A percentile compares a stretch with the other conserved stretches of the same genome.
Conservation (phyloP, 305 asterid species). For the Caryopteris hybrid region DNA sequence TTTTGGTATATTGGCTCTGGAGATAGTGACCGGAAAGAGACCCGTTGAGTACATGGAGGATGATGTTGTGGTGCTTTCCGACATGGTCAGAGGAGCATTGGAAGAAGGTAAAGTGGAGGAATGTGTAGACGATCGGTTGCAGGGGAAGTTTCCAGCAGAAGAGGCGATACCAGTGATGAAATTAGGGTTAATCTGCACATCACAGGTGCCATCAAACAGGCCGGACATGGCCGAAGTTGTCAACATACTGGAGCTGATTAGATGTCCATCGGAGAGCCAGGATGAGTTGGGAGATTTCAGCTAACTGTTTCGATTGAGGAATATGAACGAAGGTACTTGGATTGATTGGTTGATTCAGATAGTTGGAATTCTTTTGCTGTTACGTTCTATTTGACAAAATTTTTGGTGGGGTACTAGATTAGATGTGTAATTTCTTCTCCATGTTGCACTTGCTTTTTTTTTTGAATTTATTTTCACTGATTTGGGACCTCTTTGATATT, state of each 20-base stretch:
- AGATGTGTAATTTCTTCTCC: slow-evolving; percentile 33
- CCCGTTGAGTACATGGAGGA: slow-evolving; percentile 94
- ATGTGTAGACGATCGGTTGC: slow-evolving; percentile 55
- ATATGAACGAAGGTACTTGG: slow-evolving; percentile 46
- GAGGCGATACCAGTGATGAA: slow-evolving; percentile 77
- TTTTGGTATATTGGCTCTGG: slow-evolving; percentile 68
- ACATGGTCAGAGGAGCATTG: slow-evolving; percentile 75
- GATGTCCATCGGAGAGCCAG: slow-evolving; percentile 49
- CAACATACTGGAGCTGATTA: slow-evolving; percentile 64
- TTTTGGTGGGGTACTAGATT: slow-evolving; percentile 25
- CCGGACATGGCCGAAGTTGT: slow-evolving; percentile 86
- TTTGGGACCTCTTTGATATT: slow-evolving; percentile 15
- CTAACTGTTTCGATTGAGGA: slow-evolving; percentile 2
- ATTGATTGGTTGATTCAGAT: slow-evolving; percentile 25
- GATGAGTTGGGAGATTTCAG: slow-evolving; percentile 42
- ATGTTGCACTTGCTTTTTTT: slow-evolving; percentile 26
- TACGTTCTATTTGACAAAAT: slow-evolving; percentile 12
- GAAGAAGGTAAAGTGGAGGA: slow-evolving; percentile 73
- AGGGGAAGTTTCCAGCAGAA: slow-evolving; percentile 59
- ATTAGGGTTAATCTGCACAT: slow-evolving; percentile 72
- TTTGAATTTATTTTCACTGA: slow-evolving; percentile 45
- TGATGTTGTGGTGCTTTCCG: slow-evolving; percentile 77
- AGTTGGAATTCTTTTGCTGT: slow-evolving; percentile 23
- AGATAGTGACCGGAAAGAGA: slow-evolving; percentile 66
- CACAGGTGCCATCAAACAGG: slow-evolving; percentile 81